Percentiles rank a stretch among this genome's conserved stretches.
Evolutionary conservation across 306 rosid genomes (phyloP).

Genomic region (Abrus pulchellus): DNA sequence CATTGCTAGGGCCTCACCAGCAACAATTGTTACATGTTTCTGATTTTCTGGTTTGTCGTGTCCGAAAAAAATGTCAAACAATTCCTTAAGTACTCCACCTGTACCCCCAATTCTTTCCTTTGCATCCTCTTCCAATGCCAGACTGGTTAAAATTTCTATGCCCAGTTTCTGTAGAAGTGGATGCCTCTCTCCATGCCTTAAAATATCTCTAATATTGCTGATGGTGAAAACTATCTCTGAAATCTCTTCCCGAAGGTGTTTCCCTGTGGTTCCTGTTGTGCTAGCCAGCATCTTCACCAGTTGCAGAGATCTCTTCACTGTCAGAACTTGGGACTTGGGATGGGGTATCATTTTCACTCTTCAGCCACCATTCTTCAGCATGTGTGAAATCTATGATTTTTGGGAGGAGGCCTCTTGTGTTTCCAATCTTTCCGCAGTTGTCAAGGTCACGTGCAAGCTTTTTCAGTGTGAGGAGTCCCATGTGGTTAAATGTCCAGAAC

Average conservation of each 20-base stretch:
- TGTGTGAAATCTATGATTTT: slow-evolving; percentile 82
- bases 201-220: slow-evolving; percentile 77
- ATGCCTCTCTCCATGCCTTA: slow-evolving; percentile 67
- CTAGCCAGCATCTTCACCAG: slow-evolving; percentile 79
- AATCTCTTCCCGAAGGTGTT: slow-evolving; percentile 70
- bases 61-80: slow-evolving; percentile 68
- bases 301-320: slow-evolving; percentile 74
- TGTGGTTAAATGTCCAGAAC: slow-evolving; percentile 71
- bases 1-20: slow-evolving; percentile 92
- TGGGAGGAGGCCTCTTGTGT: slow-evolving; percentile 79
- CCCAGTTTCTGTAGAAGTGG: slow-evolving; percentile 72
- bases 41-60: slow-evolving; percentile 49
- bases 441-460: slow-evolving; percentile 81
- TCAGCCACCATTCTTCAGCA: slow-evolving; percentile 65
- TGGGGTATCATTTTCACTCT: slow-evolving; percentile 50
- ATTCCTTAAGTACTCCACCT: slow-evolving; percentile 78
- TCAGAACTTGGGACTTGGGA: slow-evolving; percentile 67
- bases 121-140: slow-evolving; percentile 82
- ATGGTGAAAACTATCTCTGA: slow-evolving; percentile 78
- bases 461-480: slow-evolving; percentile 79
- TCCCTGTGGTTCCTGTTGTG: slow-evolving; percentile 78
- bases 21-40: slow-evolving; percentile 54
- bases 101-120: slow-evolving; percentile 79
- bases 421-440: slow-evolving; percentile 89
- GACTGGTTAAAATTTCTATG: slow-evolving; percentile 70